Evolutionary conservation across 2,329 filamentous ascomycete species (phyloP), one percentile per base, ranked within the genome.

Genomic region (Passalora sequoiae): DNA sequence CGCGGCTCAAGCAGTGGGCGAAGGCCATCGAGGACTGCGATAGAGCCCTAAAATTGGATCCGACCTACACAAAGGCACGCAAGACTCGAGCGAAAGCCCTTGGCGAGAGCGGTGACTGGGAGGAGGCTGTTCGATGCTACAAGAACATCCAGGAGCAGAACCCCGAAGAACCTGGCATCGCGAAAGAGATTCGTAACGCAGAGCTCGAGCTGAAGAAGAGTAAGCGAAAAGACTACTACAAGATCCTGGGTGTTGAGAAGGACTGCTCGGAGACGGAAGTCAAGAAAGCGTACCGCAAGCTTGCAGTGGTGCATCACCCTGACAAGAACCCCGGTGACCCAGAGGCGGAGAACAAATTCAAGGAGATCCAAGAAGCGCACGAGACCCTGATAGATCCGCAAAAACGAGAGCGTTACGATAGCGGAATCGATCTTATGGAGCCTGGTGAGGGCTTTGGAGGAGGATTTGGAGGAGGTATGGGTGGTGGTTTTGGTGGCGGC

Each of bases 181-280:
- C 77, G 39, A 89, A 86, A 66, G 92, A 98, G 60, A 80, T 97
- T 32, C 83, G 86, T 44, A 86, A 83, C 59, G 92, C 91, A 1
- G 91, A 98, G 70, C 73, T 96, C 19, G 92, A 98, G 70, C 73
- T 97, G 51, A 98, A 98, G 81, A 97, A 97, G 82, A 86, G 85
- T 66, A 85, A 91, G 69, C 78, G 92, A 50, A 98, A 98, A 69
- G 92, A 98, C 63, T 97, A 95, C 71, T 98, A 98, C 75, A 96
- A 96, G 78, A 95, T 97, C 55, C 80, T 98, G 40, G 86, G 83
- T 4, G 72, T 98, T 6, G 74, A 84, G 45, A 97, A 96, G 74
- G 84, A 89, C 50, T 89, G 89, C 27, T 78, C 78, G 29, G 88
- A 94, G 16, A 75, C 75, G 44, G 81, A 92, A 42, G 92, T 98